A percentile compares a stretch with the other conserved stretches of the same genome.
These are phyloP conservation scores for Trichoderma breve DNA, from an alignment of 2,329 filamentous ascomycete genomes.

Conservation along the genomic window DNA sequence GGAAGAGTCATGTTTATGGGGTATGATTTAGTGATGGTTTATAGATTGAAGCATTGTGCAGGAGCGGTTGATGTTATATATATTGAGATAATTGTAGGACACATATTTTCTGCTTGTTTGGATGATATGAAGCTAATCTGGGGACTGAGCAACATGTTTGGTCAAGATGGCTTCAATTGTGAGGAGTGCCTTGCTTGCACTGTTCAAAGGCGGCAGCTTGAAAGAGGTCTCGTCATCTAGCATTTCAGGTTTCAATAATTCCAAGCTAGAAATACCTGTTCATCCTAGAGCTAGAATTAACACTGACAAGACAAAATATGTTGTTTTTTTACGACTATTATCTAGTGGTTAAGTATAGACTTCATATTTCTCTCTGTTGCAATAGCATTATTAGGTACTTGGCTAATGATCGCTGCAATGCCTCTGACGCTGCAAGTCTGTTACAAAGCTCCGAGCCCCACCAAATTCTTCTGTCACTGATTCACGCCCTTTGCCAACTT, in stretches of 20 bases:
- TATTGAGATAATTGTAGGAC: fast-evolving
- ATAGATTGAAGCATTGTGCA: background rate
- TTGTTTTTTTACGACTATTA: background rate
- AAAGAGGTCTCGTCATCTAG: no score
- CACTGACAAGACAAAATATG: background rate
- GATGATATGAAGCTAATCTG: background rate
- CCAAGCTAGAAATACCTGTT: no score
- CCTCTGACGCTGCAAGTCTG: background rate
- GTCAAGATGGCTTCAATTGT: background rate
- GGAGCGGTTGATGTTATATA: background rate
- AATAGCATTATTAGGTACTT: background rate
- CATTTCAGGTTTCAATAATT: background rate
- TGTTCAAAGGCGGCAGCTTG: background rate
- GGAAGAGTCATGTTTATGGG: background rate
- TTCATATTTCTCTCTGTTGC: background rate
- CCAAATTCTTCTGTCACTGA: background rate
- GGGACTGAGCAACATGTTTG: background rate
- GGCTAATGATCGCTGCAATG: background rate
- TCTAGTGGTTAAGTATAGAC: background rate
- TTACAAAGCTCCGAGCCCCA: background rate
- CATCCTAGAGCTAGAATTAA: background rate
- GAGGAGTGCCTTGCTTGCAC: background rate
- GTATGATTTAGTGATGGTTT: background rate
- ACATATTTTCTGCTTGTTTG: background rate
- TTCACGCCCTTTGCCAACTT: background rate